Base-by-base conservation (phyloP, 169 alveolate genomes). In the Plasmodium gaboni region DNA sequence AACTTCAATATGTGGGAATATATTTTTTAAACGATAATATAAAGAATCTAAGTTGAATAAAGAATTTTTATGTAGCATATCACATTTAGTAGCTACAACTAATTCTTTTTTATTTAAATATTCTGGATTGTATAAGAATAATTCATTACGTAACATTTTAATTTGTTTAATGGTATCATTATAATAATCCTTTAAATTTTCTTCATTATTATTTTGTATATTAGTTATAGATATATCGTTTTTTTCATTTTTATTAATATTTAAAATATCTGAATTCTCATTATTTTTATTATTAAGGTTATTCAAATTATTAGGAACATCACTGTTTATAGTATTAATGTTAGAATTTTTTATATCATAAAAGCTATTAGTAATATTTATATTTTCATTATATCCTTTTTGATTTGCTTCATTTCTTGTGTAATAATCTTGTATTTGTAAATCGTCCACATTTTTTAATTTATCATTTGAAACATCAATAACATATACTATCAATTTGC, bases 41-140 rank as follows among this genome's bases (percentile, higher is more conserved):
- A 95, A 71, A 12, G 93, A 92, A 67, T 95, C 96, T 24, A 95
- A 87, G 67, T 95, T 93, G 64, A 87, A 90, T 48, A 95, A 92
- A 4, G 95, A 32, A 24, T 93, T 93, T 74, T 88, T 93, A 83
- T 95, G 97, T 50, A 95, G 38, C 94, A 88, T 87, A 83, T 95
- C 97, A 72, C 97, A 95, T 73, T 93, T 95, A n/a, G 95, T 95
- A 65, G 94, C 93, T 42, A 95, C 85, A 10, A 95, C 91, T 68
- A 83, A 71, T 53, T 83, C 91, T 55, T 83, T 83, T 68, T 83
- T 83, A 51, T 83, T 68, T 83, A 83, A 68, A 17, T 83, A 83
- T 1, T 83, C 91, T 1, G 85, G 91, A 68, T 83, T 83, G 50
- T 53, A 83, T 55, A 83, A 51, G 46, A 83, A 83, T n/a, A 83